These are phyloP conservation scores for Phaeoacremonium minimum DNA, from an alignment of 2,329 filamentous ascomycete species.

Conservation along the genomic window DNA sequence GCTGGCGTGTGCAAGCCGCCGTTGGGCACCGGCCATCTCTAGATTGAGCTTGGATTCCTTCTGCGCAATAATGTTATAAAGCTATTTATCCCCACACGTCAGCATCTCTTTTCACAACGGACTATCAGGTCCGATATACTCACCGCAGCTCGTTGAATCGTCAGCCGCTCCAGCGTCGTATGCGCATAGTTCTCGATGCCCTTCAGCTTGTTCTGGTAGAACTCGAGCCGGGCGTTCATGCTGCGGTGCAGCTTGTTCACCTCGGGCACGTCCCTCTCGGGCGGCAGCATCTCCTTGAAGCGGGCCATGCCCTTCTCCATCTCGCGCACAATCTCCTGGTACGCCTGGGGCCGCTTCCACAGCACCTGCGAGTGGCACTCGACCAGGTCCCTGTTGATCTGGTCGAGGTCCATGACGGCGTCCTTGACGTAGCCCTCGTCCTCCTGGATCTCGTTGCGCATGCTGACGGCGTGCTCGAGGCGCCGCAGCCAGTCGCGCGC, in stretches of 20 bases:
- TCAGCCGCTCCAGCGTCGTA: slow-evolving; percentile 55
- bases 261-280: slow-evolving; percentile 17
- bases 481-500: slow-evolving; percentile 57
- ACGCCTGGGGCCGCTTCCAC: slow-evolving; percentile 60
- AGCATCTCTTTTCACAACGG: slow-evolving; percentile 2
- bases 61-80: slow-evolving; percentile 64
- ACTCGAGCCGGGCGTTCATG: slow-evolving; percentile 51
- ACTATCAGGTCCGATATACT: slow-evolving; percentile 17
- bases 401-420: slow-evolving; percentile 51
- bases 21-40: slow-evolving; percentile 57
- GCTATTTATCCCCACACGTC: slow-evolving; percentile 34
- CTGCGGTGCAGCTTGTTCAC: slow-evolving; percentile 44
- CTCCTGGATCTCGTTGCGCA: slow-evolving; percentile 56
- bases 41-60: slow-evolving; percentile 61
- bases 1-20: slow-evolving; percentile 53
- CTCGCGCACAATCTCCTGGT: slow-evolving; percentile 46
- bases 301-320: slow-evolving; percentile 42
- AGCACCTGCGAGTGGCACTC: slow-evolving; percentile 60
- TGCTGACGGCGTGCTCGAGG: slow-evolving; percentile 57
- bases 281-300: slow-evolving; percentile 28
- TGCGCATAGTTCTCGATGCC: slow-evolving; percentile 60
- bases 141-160: slow-evolving; percentile 59
- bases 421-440: slow-evolving; percentile 49
- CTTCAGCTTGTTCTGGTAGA: slow-evolving; percentile 56
- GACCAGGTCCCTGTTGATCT: slow-evolving; percentile 57